These are phyloP conservation scores for Chlamydomonas urium DNA, from an alignment of 139 green algal species.

Conservation along the genomic window DNA sequence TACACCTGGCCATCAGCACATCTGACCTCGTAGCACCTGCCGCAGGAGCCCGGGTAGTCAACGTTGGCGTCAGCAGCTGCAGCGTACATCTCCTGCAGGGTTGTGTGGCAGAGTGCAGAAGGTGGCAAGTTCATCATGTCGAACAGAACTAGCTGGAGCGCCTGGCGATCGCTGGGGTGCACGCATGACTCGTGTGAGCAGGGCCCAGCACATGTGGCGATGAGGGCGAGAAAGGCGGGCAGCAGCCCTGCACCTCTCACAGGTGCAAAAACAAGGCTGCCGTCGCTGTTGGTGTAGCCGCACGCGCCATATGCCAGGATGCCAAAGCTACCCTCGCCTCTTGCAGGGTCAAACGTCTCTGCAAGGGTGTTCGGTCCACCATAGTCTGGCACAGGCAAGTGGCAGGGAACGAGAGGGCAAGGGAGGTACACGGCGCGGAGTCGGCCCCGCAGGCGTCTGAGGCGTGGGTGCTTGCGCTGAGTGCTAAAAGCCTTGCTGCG, in stretches of 20 bases:
- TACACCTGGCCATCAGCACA: slow-evolving; percentile 1
- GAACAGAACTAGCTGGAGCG: neutral
- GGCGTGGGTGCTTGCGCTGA: too few species aligned
- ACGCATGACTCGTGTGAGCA: neutral
- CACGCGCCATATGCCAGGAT: slow-evolving; percentile 2
- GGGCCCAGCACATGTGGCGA: neutral
- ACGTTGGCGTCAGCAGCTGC: neutral
- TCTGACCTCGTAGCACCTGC: slow-evolving; percentile 15
- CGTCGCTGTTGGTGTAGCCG: slow-evolving; percentile 4
- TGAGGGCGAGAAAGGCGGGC: neutral
- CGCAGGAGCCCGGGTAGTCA: slow-evolving; percentile 13
- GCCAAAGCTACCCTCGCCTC: slow-evolving; percentile 6
- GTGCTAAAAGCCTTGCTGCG: too few species aligned
- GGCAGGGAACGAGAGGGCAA: too few species aligned
- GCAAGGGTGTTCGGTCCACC: neutral
- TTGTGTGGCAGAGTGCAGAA: neutral
- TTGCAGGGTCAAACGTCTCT: neutral
- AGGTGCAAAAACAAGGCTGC: too few species aligned
- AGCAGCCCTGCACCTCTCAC: too few species aligned
- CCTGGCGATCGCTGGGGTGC: neutral
- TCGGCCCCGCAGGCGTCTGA: too few species aligned
- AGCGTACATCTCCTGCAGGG: neutral
- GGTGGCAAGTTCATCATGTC: neutral
- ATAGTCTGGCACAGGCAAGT: neutral
- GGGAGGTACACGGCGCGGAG: too few species aligned